These are phyloP conservation scores for Talaromyces verruculosus DNA, from an alignment of 2,329 filamentous ascomycete species.

Conservation along the genomic window DNA sequence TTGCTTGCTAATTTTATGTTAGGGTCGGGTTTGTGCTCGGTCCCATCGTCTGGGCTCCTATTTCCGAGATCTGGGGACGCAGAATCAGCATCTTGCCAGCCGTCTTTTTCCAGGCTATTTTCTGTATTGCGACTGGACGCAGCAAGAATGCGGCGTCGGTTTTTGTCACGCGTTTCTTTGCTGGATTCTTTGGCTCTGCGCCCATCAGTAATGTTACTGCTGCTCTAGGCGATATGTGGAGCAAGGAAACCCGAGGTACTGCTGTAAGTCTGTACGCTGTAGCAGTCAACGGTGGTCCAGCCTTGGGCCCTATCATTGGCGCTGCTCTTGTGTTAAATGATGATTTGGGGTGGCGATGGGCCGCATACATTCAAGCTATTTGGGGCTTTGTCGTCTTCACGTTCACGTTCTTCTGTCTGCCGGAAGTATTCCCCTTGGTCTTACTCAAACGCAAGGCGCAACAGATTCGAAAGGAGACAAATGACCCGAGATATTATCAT, in stretches of 20 bases:
- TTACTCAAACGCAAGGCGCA: slow-evolving; percentile 53
- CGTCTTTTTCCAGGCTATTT: slow-evolving; percentile 47
- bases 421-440: slow-evolving; percentile 52
- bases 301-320: slow-evolving; percentile 51
- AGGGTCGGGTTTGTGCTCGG: slow-evolving; percentile 58
- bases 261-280: slow-evolving; percentile 15
- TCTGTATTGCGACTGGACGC: slow-evolving; percentile 4
- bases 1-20: neutral
- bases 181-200: slow-evolving; percentile 62
- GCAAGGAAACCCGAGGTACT: slow-evolving; percentile 52
- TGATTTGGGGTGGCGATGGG: slow-evolving; percentile 54
- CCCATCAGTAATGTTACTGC: slow-evolving; percentile 70
- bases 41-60: slow-evolving; percentile 58
- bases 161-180: slow-evolving; percentile 55
- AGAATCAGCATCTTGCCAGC: slow-evolving; percentile 54
- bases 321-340: slow-evolving; percentile 48
- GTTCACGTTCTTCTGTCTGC: slow-evolving; percentile 46
- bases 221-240: slow-evolving; percentile 65
- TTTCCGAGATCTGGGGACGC: slow-evolving; percentile 56
- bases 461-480: slow-evolving; percentile 49
- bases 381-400: slow-evolving; percentile 47
- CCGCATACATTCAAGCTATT: slow-evolving; percentile 58
- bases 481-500: slow-evolving; percentile 50
- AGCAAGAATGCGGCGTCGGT: neutral
- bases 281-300: slow-evolving; percentile 32